Evolutionary conservation across 768 basidiomycete genomes (phyloP).

Genomic region (Nidularia sp.): DNA sequence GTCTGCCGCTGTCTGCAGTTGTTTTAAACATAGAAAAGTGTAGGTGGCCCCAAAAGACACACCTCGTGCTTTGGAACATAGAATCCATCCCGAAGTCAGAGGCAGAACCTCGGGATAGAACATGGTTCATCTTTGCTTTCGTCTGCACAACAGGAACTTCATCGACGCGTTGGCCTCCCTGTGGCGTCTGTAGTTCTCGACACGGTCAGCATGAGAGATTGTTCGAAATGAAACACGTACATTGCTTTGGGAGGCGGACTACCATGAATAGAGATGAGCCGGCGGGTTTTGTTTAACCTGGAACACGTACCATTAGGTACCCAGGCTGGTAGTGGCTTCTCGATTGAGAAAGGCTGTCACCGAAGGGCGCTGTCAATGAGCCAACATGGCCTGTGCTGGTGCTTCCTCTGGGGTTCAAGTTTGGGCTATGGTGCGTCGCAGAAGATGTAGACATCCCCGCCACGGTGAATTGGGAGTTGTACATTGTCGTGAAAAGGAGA

Average conservation of each 20-base stretch:
- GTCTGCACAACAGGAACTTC: conserved; percentile 75
- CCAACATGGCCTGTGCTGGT: conserved; percentile 34
- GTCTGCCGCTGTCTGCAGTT: conserved; percentile 51
- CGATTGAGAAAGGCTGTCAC: conserved; percentile 68
- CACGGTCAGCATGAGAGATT: background rate
- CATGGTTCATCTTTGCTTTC: conserved; percentile 77
- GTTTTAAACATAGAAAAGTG: conserved; percentile 1
- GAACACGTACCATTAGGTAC: conserved; percentile 65
- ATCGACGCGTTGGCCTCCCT: conserved; percentile 60
- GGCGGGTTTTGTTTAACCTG: background rate
- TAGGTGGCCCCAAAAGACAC: conserved; percentile 7
- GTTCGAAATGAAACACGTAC: conserved; percentile 23
- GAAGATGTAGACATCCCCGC: conserved; percentile 58
- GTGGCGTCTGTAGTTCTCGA: conserved; percentile 26
- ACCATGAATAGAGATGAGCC: background rate
- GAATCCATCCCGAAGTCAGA: conserved; percentile 81
- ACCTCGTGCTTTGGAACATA: conserved; percentile 78
- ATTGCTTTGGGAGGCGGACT: conserved; percentile 64
- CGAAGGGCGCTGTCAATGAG: conserved; percentile 43
- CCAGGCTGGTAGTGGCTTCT: conserved; percentile 78
- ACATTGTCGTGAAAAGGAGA: conserved; percentile 22
- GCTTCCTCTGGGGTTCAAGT: conserved; percentile 47
- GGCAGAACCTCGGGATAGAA: conserved; percentile 56
- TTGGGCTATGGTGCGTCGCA: conserved; percentile 42
- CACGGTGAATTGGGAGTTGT: conserved; percentile 46